Percentiles rank a stretch among this genome's conserved stretches.
phyloP scores from a whole-genome alignment of 345 rosid genomes.

The Erucastrum elatum region DNA sequence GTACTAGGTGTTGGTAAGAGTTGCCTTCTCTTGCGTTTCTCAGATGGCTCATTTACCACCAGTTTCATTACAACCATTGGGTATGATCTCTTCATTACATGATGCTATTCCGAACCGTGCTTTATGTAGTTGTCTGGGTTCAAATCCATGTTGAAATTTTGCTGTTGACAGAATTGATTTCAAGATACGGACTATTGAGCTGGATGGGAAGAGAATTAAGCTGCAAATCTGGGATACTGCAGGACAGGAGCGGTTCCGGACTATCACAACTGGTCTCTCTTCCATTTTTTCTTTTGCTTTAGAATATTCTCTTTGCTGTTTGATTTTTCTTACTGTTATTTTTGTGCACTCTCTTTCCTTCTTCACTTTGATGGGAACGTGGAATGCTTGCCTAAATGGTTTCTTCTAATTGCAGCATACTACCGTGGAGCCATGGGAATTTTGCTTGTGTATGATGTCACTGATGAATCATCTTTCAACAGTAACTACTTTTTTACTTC shows the following conservation, averaged over 20 bases:
- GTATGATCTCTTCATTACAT: conserved; percentile 34
- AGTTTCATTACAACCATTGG: conserved; percentile 95
- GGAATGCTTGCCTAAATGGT: not conserved
- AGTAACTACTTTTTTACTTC: conserved; percentile 49
- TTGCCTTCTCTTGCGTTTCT: conserved; percentile 84
- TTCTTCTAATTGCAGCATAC: conserved; percentile 65
- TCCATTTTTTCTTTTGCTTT: not conserved
- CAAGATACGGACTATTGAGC: conserved; percentile 94
- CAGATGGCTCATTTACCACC: conserved; percentile 97
- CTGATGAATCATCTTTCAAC: conserved; percentile 98
- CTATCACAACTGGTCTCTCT: conserved; percentile 78
- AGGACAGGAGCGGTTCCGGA: conserved; percentile 42
- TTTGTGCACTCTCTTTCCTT: not conserved
- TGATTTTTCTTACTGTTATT: conserved; percentile 11
- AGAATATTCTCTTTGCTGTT: not conserved
- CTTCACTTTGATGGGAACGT: conserved; percentile 8
- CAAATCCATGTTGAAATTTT: not conserved
- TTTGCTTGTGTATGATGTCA: conserved; percentile 97
- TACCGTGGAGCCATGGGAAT: conserved; percentile 99
- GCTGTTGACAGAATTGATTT: conserved; percentile 73
- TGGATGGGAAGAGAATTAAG: conserved; percentile 93
- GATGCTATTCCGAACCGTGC: not conserved
- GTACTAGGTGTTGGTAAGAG: conserved; percentile 87
- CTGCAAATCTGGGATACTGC: conserved; percentile 92
- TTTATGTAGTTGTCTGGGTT: not conserved